Base-by-base conservation (phyloP, 108 stramenopile genomes). In the Skeletonema tropicum region DNA sequence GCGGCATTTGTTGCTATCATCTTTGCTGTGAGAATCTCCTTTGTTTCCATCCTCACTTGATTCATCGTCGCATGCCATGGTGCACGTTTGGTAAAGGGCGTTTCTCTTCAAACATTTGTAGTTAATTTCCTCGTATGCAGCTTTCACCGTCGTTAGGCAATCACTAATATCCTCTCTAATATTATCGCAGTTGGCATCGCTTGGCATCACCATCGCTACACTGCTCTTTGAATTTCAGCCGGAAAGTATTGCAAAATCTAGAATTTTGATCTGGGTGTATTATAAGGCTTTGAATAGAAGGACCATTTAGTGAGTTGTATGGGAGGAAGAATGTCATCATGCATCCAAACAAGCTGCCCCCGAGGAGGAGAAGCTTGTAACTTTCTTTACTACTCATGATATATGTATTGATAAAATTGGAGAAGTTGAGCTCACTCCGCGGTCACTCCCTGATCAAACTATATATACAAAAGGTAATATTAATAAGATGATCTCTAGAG, bases 141-240 rank as follows among this genome's bases (percentile, higher is more conserved):
- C 19, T 23, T 55, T 25, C 52, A 55, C 52, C 23, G 52, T 55
- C 1, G 23, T 25, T 23, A 55, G 7, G 23, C 52, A 55, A 55
- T 55, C 52, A 23, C 52, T 55, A 55, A 55, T 21, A 23, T 55
- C 52, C 5, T 55, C 21, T 55, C 52, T 55, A 23, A 55, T 55
- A 10, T 23, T 23, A 23, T 55, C 52, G 23, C 52, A 55, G 19
- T 23, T 55, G 19, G 6, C 19, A 23, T 23, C 52, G 23, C n/a
- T 21, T 23, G 0, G 9, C n/a, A 55, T 55, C 52, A 55, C 21
- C 52, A 5, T 19, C 48, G 14, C 21, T 55, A 23, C 52, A 55
- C 23, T 55, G 52, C 52, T 55, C 52, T 23, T 55, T 55, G 52
- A 55, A 55, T 55, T 55, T 55, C 52, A 23, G 15, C 25, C 52